Percentiles rank a stretch among this genome's conserved stretches.
These are phyloP conservation scores for Xylariaceae sp. DNA, from an alignment of 2,329 filamentous ascomycete species.

Conservation along the genomic window DNA sequence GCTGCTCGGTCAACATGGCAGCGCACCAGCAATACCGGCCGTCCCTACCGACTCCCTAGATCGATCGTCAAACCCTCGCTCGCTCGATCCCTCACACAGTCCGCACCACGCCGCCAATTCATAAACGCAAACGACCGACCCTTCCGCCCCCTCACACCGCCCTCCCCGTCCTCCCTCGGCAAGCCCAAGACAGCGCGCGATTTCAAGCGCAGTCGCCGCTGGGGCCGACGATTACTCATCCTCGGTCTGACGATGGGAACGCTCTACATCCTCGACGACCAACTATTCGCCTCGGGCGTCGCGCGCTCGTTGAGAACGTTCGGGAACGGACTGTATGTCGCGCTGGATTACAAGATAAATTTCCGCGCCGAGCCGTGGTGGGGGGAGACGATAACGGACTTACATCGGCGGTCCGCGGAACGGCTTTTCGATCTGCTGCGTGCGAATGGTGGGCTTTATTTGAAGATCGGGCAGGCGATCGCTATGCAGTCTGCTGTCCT, in stretches of 20 bases:
- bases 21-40: not conserved
- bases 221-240: conserved; percentile 69
- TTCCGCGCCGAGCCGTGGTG: conserved; percentile 76
- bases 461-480: conserved; percentile 97
- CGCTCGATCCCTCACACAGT: conserved; percentile 12
- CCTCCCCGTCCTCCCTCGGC: conserved; percentile 74
- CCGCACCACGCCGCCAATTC: conserved; percentile 21
- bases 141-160: conserved; percentile 68
- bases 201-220: conserved; percentile 67
- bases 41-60: not conserved
- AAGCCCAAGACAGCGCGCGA: conserved; percentile 66
- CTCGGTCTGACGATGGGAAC: conserved; percentile 56
- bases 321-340: conserved; percentile 71
- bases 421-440: conserved; percentile 77
- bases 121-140: conserved; percentile 27
- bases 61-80: conserved; percentile 11
- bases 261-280: conserved; percentile 65
- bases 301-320: conserved; percentile 80
- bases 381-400: conserved; percentile 67
- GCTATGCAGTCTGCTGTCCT: conserved; percentile 96
- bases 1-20: conserved; percentile 7
- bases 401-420: conserved; percentile 82
- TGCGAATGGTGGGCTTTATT: conserved; percentile 85
- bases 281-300: conserved; percentile 75
- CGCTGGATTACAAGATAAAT: conserved; percentile 94